Evolutionary conservation across 768 basidiomycete genomes (phyloP), one percentile per base, ranked within the genome.

Genomic region (Lanmaoa rubissima): DNA sequence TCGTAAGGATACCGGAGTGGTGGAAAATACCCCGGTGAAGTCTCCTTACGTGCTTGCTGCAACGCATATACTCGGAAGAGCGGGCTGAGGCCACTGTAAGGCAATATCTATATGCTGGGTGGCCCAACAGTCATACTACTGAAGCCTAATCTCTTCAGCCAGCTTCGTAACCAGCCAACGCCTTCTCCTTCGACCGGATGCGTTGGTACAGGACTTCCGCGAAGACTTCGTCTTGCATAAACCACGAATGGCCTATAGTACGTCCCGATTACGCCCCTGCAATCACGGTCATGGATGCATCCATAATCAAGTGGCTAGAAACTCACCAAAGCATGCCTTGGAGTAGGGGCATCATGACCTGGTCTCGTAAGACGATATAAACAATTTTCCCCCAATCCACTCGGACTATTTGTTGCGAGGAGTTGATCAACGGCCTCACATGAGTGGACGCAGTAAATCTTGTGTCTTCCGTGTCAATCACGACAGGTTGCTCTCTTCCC

Each of bases 281-380:
- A 51, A 53, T 38, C 35, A 51, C 9, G 13, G 46, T 60, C 39
- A 62, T 51, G 44, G 34, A 49, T 19, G 35, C 3, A 16, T 17
- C 34, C 35, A 41, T 6, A 11, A 28, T 34, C 32, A 13, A 39
- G 17, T 19, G 6, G 28, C 35, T 19, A 28, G 36, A 56, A 19
- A 26, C 85, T 63, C 59, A 88, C 88, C 87, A 88, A 32, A 86
- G 67, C 28, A 79, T 75, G 17, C 88, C 88, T 66, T 89, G 88
- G 31, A 87, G 35, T 8, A 90, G 66, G 5, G 88, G 88, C 55
- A 81, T 82, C 60, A 89, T 70, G 48, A 90, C 74, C 63, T 90
- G 87, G 72, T 90, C 88, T 51, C 84, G 77, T 17, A 79, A 64
- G 16, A 88, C 90, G 41, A 87, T 73, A 81, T 85, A 90, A 19